Evolutionary conservation across 306 rosid species (phyloP).

Genomic region (Potentilla sterilis): DNA sequence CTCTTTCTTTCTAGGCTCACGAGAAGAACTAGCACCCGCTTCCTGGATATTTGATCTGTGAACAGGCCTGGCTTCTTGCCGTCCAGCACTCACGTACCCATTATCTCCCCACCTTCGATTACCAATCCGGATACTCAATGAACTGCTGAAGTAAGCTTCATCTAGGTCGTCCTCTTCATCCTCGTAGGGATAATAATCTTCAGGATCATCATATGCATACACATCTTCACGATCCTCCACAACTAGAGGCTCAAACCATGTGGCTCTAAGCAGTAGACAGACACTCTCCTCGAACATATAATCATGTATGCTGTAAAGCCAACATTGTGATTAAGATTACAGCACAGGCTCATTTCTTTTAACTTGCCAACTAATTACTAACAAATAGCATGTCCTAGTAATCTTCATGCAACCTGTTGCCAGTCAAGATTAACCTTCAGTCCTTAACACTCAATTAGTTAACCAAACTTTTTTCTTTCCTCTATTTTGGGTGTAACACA

Average conservation of each 20-base stretch:
- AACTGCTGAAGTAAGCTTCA: conserved; percentile 51
- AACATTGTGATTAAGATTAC: neutral
- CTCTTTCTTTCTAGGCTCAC: conserved; percentile 53
- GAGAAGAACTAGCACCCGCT: conserved; percentile 59
- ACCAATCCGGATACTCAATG: conserved; percentile 67
- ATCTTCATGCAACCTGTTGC: neutral
- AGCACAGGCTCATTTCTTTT: neutral
- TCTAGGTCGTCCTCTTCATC: conserved; percentile 57
- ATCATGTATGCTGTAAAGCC: conserved; percentile 56
- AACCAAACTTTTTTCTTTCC: neutral
- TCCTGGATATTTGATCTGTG: conserved; percentile 39
- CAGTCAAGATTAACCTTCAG: neutral
- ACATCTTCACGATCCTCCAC: conserved; percentile 45
- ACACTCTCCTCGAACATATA: conserved; percentile 94
- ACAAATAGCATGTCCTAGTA: neutral
- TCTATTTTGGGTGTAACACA: neutral
- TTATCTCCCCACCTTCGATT: conserved; percentile 91
- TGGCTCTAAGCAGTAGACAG: conserved; percentile 79
- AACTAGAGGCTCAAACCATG: conserved; percentile 67
- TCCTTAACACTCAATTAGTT: neutral
- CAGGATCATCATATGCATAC: conserved; percentile 34
- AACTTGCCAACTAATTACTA: neutral
- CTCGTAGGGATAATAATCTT: conserved; percentile 46
- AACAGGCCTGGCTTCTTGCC: conserved; percentile 71
- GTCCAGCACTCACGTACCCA: conserved; percentile 72